Evolutionary conservation across 371 early-diverging fungal genomes (phyloP), one percentile per base, ranked within the genome.

Genomic region (Syncephalastrum racemosum): DNA sequence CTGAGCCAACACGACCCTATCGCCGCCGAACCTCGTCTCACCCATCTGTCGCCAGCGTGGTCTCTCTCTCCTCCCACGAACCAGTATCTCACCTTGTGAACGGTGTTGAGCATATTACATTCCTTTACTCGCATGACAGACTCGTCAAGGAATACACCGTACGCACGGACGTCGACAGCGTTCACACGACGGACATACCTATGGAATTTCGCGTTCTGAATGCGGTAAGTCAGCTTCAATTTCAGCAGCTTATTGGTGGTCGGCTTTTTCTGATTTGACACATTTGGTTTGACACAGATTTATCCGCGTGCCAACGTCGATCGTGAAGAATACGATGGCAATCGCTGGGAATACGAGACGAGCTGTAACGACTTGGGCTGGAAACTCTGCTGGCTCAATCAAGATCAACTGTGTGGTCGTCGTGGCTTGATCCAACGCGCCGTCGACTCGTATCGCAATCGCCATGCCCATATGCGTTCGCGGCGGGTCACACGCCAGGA

Each of bases 311-410:
- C 94, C 18, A 82, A 87, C 68, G 80, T 83, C 27, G 64, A 77
- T 2, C 60, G 62, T 20, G 73, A 82, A 19, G 70, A 80, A 43
- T 95, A 96, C 54, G 73, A 73, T 22, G 96, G 96, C 27, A 93
- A 94, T 67, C 78, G 96, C 19, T 96, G 94, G 93, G 76, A 82
- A 22, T 96, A 95, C 64, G 96, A 96, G 63, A 94, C 88, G 12
- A 85, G 85, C 46, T 92, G 91, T 63, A 96, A 96, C 57, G 67
- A 66, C 22, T 71, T 94, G 5, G 96, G 94, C 1, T 96, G 95
- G 94, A 81, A 87, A 54, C 84, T 96, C 51, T 80, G 89, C 25
- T 90, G 81, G 55, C 71, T 92, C 6, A 96, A 95, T 66, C 85
- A 81, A 40, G 83, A 83, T 15, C 71, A 88, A 44, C 80, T 94